Evolutionary conservation across 169 alveolate species (phyloP).

Genomic region (Eimeria falciformis): DNA sequence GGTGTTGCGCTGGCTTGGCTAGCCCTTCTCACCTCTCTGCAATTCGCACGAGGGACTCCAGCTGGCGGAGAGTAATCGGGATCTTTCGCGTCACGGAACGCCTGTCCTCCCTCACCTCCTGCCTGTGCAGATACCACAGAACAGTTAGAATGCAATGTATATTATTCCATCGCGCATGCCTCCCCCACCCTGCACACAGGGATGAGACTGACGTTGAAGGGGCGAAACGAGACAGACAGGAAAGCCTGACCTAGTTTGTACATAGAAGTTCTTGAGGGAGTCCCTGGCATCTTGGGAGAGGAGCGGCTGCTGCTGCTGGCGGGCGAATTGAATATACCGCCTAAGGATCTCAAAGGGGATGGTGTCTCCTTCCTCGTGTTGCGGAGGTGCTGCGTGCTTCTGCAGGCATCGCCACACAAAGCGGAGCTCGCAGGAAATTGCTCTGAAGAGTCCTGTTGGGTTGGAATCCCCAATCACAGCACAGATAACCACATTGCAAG

Average conservation of each 20-base stretch:
- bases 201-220: no score
- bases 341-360: constrained; percentile 87
- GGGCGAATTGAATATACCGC: constrained; percentile 93
- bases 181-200: no score
- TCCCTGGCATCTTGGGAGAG: constrained; percentile 97
- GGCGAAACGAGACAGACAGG: neutral
- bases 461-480: neutral
- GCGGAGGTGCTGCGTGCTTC: constrained; percentile 55
- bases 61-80: constrained; percentile 99
- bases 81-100: constrained; percentile 82
- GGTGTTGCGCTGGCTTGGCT: no score
- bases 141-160: no score
- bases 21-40: constrained; percentile 77
- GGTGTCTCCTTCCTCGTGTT: constrained; percentile 78
- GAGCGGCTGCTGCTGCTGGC: constrained; percentile 94
- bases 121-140: constrained; percentile 28
- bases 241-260: constrained; percentile 90
- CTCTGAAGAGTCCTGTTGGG: neutral
- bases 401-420: no score
- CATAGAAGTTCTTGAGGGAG: constrained; percentile 95
- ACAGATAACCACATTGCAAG: neutral
- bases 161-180: no score
- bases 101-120: constrained; percentile 80
- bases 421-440: no score
- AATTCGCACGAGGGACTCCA: constrained; percentile 98